These are phyloP conservation scores for Cutaneotrichosporon dermatis DNA, from an alignment of 1,284 basidiomycete genomes.

Conservation along the genomic window DNA sequence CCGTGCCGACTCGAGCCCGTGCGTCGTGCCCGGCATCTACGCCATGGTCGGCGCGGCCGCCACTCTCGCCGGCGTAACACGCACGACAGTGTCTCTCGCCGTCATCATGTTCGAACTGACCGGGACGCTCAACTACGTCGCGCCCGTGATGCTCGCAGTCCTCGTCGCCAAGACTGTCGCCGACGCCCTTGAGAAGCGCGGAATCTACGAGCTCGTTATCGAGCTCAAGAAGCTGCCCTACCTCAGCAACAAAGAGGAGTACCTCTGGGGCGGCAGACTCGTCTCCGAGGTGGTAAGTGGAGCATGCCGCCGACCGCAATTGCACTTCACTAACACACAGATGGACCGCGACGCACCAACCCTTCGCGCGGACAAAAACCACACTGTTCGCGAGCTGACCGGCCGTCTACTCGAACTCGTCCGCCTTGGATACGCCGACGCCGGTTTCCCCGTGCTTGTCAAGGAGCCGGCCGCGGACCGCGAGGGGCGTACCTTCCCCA, in stretches of 20 bases:
- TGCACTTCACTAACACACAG: constrained; percentile 29
- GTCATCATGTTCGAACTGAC: constrained; percentile 98
- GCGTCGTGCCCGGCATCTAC: constrained; percentile 72
- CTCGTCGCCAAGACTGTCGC: constrained; percentile 90
- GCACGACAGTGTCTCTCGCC: constrained; percentile 70
- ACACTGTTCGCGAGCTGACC: constrained; percentile 42
- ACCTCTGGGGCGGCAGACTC: constrained; percentile 72
- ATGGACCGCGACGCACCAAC: constrained; percentile 51
- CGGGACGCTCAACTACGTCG: constrained; percentile 86
- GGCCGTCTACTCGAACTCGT: constrained; percentile 43
- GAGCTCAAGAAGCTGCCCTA: constrained; percentile 82
- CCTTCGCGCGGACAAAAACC: constrained; percentile 41
- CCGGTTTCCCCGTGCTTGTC: constrained; percentile 79
- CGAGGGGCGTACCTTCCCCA: constrained; percentile 14
- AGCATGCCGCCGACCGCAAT: constrained; percentile 4
- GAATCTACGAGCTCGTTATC: constrained; percentile 93
- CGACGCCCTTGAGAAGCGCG: constrained; percentile 87
- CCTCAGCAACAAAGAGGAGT: constrained; percentile 81
- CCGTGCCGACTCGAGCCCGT: constrained; percentile 31
- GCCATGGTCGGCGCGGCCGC: constrained; percentile 90
- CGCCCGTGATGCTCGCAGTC: constrained; percentile 83
- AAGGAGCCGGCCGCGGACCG: constrained; percentile 51
- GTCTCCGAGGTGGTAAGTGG: constrained; percentile 68
- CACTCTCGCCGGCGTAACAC: constrained; percentile 76
- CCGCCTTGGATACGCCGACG: constrained; percentile 54